Evolutionary conservation across 148 eudicot genomes (phyloP), one percentile per base, ranked within the genome.

Genomic region (Rhododendron kiyosumense): DNA sequence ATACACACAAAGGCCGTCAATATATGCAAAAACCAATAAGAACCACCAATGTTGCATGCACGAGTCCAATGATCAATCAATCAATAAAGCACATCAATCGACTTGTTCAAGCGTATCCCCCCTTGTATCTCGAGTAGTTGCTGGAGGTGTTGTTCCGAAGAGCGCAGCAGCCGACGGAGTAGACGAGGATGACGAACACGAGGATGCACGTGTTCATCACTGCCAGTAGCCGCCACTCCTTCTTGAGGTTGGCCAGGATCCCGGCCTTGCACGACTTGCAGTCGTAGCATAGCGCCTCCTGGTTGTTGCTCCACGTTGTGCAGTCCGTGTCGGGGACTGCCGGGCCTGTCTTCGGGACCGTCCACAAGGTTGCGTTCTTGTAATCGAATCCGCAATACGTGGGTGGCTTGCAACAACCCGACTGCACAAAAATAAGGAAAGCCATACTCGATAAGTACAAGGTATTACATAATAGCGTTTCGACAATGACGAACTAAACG

Each of bases 341-440:
- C 0, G 89, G 59, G 0, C 93, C 92, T 0, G 28, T 34, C 77
- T 86, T 83, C 0, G 94, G 94, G 38, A 17, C 67, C 8, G 71
- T 86, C 98, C 98, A 95, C 10, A 78, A 87, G 3, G 96, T 96
- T 5, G 94, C 90, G 5, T 90, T 93, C 78, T 85, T 81, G 15
- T 84, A 91, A 77, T 87, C 63, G 76, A 89, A 92, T 5, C 90
- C 92, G 51, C 98, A 94, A 11, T 81, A 41, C 2, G 84, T 81
- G 75, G 96, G 95, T 84, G 98, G 98, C 89, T 92, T 96, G 93
- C 98, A 96, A 82, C 98, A 96, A 24, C 98, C 93, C 4, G 93
- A 89, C 98, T 93, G 91, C 78, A 84, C 14, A 71, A 12, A 0
- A 71, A 71, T 26, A 69, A 71, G 41, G 36, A 26, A 65, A 24